Evolutionary conservation across 129 eudicot genomes (phyloP).

Genomic region (Logfia minima): DNA sequence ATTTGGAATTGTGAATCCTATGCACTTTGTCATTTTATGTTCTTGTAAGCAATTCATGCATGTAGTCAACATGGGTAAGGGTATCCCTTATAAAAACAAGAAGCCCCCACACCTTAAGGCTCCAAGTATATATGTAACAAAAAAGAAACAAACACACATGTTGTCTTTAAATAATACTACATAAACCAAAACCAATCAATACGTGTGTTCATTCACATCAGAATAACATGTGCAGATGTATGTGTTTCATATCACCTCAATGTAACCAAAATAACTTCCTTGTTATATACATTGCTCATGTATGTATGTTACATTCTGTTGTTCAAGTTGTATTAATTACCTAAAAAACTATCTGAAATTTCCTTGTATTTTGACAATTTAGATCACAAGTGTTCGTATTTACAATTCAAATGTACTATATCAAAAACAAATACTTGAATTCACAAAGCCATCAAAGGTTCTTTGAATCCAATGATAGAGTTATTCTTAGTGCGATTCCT

Average conservation of each 20-base stretch:
- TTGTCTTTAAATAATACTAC: slow-evolving; percentile 29
- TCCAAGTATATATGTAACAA: background rate
- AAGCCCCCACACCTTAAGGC: slow-evolving; percentile 8
- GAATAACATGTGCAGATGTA: slow-evolving; percentile 19
- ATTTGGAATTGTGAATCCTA: slow-evolving; percentile 25
- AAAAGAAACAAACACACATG: slow-evolving; percentile 33
- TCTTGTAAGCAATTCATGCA: slow-evolving; percentile 25
- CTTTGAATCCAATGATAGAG: slow-evolving; percentile 41
- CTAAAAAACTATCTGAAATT: background rate
- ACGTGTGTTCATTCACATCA: slow-evolving; percentile 30
- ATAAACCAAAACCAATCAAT: slow-evolving; percentile 35
- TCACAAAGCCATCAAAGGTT: slow-evolving; percentile 32
- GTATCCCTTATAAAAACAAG: slow-evolving; percentile 8
- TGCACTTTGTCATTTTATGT: slow-evolving; percentile 25
- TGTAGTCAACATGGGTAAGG: slow-evolving; percentile 25
- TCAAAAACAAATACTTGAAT: slow-evolving; percentile 9
- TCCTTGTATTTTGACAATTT: background rate
- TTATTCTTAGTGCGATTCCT: slow-evolving; percentile 41
- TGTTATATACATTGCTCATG: background rate
- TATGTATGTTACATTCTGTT: background rate
- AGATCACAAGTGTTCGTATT: slow-evolving; percentile 1
- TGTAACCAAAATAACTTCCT: background rate
- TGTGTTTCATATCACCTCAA: slow-evolving; percentile 11
- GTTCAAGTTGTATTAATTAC: background rate
- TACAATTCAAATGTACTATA: background rate